Base-by-base conservation (phyloP, 2,329 filamentous ascomycete genomes). In the Neopestalotiopsis clavispora region DNA sequence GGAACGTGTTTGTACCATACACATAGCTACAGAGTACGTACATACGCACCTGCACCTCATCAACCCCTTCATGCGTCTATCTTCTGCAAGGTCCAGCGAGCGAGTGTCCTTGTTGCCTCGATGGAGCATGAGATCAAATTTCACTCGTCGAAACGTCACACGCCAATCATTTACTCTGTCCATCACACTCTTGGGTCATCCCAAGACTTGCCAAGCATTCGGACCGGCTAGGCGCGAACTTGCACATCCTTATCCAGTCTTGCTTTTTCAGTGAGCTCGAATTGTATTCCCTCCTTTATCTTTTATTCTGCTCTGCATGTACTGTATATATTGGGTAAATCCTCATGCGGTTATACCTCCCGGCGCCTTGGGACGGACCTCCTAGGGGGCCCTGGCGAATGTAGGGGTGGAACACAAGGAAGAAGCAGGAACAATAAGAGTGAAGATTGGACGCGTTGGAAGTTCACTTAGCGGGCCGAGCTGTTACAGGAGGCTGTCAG, bases 51-150 rank as follows among this genome's bases (percentile, higher is more conserved):
- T 10, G 10, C 61, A 40, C 61, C 40, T 34, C 61, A 49, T 40
- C 20, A 13, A 28, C 34, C 61, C 34, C n/a, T 64, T 64, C 61
- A 64, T 64, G 61, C 61, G 28, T 49, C 34, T 23, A 20, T 34
- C 40, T n/a, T 13, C 14, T 30, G 57, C 23, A 30, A 30, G 57
- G 57, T 59, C 23, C 57, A 30, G 40, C 38, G 12, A 38, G 34
- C 10, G 34, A 38, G 34, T 38, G 17, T 23, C 12, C 42, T 28
- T 28, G 23, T 28, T 28, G 23, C 61, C 40, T 23, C 40, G n/a
- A 49, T 28, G 38, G 40, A 64, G 61, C 61, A 52, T 64, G 40
- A 64, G 17, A 49, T 23, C 61, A 64, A 34, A 64, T 64, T 49
- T 64, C 61, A 38, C n/a, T 38, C 49, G n/a, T 49, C 57, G 40